A percentile compares a stretch with the other conserved stretches of the same genome.
phyloP scores from a whole-genome alignment of 2,329 filamentous ascomycete species.

The Colletotrichum filicis region DNA sequence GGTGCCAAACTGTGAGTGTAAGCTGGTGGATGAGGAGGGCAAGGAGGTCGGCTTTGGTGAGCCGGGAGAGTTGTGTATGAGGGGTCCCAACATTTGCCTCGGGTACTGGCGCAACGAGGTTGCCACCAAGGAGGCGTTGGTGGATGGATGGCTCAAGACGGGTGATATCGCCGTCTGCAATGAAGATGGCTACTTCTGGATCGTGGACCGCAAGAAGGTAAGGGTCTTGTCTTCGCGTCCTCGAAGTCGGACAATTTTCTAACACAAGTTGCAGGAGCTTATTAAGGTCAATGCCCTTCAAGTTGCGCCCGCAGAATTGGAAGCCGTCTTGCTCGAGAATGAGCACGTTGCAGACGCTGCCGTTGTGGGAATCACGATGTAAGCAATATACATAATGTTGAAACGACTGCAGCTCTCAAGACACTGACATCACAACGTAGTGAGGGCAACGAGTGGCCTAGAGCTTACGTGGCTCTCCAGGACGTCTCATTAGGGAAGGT shows the following conservation, averaged over 20 bases:
- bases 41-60: conserved; percentile 58
- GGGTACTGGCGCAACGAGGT: conserved; percentile 68
- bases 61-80: conserved; percentile 64
- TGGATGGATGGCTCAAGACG: conserved; percentile 69
- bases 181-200: conserved; percentile 57
- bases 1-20: conserved; percentile 63
- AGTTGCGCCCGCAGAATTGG: conserved; percentile 69
- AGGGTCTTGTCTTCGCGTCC: conserved; percentile 1
- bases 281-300: conserved; percentile 70
- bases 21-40: conserved; percentile 64
- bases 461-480: conserved; percentile 63
- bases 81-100: conserved; percentile 67
- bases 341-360: conserved; percentile 65
- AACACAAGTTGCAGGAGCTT: conserved; percentile 54
- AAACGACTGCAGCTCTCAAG: not conserved
- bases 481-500: conserved; percentile 56
- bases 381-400: conserved; percentile 36
- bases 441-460: conserved; percentile 60
- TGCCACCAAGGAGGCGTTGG: conserved; percentile 62
- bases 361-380: conserved; percentile 63
- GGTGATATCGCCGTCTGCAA: conserved; percentile 66
- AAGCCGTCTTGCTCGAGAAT: conserved; percentile 61
- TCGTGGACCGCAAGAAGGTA: conserved; percentile 60
- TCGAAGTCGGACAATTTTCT: not conserved
- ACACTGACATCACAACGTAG: conserved; percentile 37